These are phyloP conservation scores for Novymonas esmeraldas DNA, from an alignment of 208 protist species.

Conservation along the genomic window DNA sequence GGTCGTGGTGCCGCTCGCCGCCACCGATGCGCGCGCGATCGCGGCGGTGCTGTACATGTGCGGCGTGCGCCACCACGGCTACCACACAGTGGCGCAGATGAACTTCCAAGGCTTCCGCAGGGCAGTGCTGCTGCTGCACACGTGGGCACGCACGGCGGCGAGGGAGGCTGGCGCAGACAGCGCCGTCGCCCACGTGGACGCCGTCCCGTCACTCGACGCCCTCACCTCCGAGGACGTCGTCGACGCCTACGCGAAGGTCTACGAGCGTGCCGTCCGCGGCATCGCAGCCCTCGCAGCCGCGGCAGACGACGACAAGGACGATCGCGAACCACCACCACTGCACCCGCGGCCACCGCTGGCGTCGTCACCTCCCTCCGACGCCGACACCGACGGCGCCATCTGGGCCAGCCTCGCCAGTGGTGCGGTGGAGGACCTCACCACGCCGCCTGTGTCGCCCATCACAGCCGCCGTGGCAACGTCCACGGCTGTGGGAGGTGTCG, in stretches of 20 bases:
- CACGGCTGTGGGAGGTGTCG: no score
- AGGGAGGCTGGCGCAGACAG: not conserved
- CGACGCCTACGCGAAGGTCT: slow-evolving; percentile 37
- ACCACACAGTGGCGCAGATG: slow-evolving; percentile 55
- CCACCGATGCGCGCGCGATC: slow-evolving; percentile 52
- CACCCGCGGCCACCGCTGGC: no score
- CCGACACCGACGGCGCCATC: no score
- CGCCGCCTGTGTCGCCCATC: slow-evolving; percentile 31
- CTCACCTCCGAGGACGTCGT: slow-evolving; percentile 44
- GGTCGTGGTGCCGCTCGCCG: slow-evolving; percentile 25
- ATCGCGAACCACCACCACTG: no score
- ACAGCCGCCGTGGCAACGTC: not conserved
- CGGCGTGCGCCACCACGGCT: slow-evolving; percentile 50
- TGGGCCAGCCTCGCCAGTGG: no score
- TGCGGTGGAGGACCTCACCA: not conserved
- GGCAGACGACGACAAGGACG: no score
- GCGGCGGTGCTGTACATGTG: slow-evolving; percentile 51
- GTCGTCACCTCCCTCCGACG: no score
- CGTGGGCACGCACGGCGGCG: slow-evolving; percentile 34
- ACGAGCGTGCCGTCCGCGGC: slow-evolving; percentile 24
- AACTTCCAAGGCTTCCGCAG: slow-evolving; percentile 65
- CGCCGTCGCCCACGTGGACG: slow-evolving; percentile 30
- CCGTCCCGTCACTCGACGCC: slow-evolving; percentile 41
- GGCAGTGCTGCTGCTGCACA: slow-evolving; percentile 57
- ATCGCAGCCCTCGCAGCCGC: slow-evolving; percentile 42